Conservation (phyloP, 805 yeast species). For the Lipomyces lipofer region DNA sequence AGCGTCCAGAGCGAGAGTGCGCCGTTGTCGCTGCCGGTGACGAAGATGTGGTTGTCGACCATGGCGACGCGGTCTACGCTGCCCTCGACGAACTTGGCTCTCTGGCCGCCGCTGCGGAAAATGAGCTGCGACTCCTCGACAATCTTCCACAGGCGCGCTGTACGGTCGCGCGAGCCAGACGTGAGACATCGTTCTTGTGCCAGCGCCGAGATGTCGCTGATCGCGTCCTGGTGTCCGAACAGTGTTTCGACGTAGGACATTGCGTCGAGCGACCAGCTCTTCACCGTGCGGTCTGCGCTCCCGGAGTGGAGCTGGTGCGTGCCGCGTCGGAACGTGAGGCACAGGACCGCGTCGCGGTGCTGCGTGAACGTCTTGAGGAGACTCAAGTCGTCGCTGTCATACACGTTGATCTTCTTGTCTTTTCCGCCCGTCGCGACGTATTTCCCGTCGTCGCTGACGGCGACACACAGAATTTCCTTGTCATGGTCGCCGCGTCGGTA, state of each 20-base stretch:
- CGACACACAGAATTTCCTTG: conserved; percentile 73
- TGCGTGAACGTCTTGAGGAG: conserved; percentile 74
- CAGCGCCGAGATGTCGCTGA: conserved; percentile 77
- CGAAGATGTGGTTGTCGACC: conserved; percentile 89
- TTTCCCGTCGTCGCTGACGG: conserved; percentile 83
- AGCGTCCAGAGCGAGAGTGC: conserved; percentile 85
- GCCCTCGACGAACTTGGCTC: conserved; percentile 66
- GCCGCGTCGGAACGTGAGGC: conserved; percentile 74
- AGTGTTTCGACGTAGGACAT: conserved; percentile 85
- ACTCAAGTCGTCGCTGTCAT: conserved; percentile 79
- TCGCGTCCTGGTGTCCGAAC: conserved; percentile 93
- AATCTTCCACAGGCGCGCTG: conserved; percentile 95
- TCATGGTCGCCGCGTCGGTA: conserved; percentile 59
- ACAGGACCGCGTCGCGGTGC: conserved; percentile 69
- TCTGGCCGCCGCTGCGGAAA: conserved; percentile 72
- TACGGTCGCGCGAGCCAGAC: conserved; percentile 92
- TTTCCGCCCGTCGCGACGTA: conserved; percentile 89
- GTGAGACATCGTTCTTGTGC: conserved; percentile 90
- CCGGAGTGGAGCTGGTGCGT: conserved; percentile 88
- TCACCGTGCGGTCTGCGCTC: conserved; percentile 86
- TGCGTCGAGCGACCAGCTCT: conserved; percentile 84
- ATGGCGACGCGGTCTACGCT: conserved; percentile 85
- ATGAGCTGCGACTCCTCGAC: conserved; percentile 93
- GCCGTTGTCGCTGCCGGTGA: conserved; percentile 96
- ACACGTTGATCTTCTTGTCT: conserved; percentile 76